Evolutionary conservation across 2,329 filamentous ascomycete species (phyloP).

Genomic region (Epichloe uncinata): DNA sequence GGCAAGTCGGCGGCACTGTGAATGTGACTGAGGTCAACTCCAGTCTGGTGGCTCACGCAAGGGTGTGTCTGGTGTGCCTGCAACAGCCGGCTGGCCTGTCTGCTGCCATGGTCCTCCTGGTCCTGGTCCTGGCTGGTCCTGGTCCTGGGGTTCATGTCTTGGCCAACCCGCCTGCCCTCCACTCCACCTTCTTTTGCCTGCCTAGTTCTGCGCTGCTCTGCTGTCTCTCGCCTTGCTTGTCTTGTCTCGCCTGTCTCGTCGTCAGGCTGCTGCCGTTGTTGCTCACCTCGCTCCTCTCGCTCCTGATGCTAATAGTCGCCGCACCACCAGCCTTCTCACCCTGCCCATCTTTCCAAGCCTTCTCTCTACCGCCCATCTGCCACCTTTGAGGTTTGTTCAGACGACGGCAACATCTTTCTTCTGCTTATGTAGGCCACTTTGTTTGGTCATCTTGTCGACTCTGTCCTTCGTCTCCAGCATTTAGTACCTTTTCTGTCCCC

Average conservation of each 20-base stretch:
- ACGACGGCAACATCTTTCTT: background rate
- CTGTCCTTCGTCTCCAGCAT: background rate
- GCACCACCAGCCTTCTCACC: constrained; percentile 6
- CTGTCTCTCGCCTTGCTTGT: background rate
- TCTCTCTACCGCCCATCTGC: constrained; percentile 3
- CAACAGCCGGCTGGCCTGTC: background rate
- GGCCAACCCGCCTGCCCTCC: constrained; percentile 3
- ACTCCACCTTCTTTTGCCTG: background rate
- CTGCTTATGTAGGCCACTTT: background rate
- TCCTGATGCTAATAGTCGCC: constrained; percentile 3
- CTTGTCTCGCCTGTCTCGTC: background rate
- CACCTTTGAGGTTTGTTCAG: constrained; percentile 1
- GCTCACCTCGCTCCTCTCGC: background rate
- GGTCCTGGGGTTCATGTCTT: constrained; percentile 5
- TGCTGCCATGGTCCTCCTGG: background rate
- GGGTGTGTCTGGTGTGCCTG: background rate
- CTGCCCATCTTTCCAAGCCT: constrained; percentile 3
- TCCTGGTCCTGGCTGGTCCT: constrained; percentile 3
- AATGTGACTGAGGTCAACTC: too few relatives aligned
- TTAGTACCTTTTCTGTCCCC: background rate
- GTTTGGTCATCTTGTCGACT: background rate
- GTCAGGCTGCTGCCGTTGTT: constrained; percentile 2
- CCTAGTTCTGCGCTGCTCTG: constrained; percentile 1
- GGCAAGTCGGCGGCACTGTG: too few relatives aligned
- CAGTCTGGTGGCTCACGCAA: background rate